phyloP scores from a whole-genome alignment of 192 early-diverging fungal species.

The Gryganskiella cystojenkinii region DNA sequence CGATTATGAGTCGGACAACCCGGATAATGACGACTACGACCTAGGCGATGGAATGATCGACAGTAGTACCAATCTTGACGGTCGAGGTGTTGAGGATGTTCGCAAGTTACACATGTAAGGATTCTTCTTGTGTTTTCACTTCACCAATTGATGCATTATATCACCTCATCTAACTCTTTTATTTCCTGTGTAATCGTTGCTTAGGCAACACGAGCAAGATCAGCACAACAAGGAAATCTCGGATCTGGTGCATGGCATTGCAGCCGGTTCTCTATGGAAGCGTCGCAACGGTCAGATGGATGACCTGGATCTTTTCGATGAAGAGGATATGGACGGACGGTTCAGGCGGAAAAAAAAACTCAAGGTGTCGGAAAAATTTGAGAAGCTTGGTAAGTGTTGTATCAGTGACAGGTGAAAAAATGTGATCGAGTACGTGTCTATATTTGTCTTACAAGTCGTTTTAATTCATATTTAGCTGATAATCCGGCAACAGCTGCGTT shows the following conservation, averaged over 20 bases:
- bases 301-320: constrained; percentile 44
- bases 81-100: constrained; percentile 32
- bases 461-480: constrained; percentile 21
- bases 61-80: constrained; percentile 1
- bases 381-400: constrained; percentile 45
- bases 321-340: constrained; percentile 41
- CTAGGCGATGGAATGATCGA: constrained; percentile 46
- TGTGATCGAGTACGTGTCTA: neutral
- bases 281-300: constrained; percentile 42
- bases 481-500: constrained; percentile 39
- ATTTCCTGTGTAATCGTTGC: neutral
- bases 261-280: constrained; percentile 46
- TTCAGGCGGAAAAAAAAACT: constrained; percentile 48
- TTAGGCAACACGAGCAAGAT: constrained; percentile 43
- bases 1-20: constrained; percentile 46
- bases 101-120: constrained; percentile 45
- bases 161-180: neutral
- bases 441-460: neutral
- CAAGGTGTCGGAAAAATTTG: constrained; percentile 48
- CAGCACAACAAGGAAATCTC: constrained; percentile 43
- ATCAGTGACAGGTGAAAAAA: neutral
- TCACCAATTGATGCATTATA: neutral
- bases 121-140: neutral
- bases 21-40: constrained; percentile 44
- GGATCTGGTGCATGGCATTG: constrained; percentile 46